Conservation (phyloP, 129 eudicot genomes). For the Mikania micrantha region DNA sequence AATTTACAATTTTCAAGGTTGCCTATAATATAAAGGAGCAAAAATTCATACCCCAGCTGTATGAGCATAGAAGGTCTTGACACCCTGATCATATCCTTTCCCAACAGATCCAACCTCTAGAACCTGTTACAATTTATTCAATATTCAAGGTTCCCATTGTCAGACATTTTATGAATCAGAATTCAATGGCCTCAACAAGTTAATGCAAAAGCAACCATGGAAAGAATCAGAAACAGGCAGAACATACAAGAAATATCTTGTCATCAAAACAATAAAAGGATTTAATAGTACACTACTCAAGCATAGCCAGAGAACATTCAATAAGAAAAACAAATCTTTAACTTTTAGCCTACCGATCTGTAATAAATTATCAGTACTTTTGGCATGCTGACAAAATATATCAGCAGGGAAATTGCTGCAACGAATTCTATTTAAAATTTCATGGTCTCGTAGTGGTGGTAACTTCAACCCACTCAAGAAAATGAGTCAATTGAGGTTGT, state of each 20-base stretch:
- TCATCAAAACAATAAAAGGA: neutral
- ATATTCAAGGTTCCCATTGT: neutral
- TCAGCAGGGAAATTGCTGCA: constrained; percentile 3
- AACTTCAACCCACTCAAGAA: neutral
- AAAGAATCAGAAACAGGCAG: neutral
- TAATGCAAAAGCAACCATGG: neutral
- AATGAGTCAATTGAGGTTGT: neutral
- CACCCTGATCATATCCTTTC: constrained; percentile 54
- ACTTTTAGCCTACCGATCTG: neutral
- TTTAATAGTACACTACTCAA: neutral
- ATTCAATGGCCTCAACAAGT: neutral
- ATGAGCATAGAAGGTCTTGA: constrained; percentile 71
- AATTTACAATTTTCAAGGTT: neutral
- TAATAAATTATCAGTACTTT: neutral
- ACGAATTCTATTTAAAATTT: constrained; percentile 2
- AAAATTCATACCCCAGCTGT: constrained; percentile 54
- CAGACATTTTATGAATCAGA: neutral
- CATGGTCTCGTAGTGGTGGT: neutral
- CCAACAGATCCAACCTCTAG: constrained; percentile 97
- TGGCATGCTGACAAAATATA: constrained; percentile 1
- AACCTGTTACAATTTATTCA: constrained; percentile 46
- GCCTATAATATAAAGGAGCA: constrained; percentile 2
- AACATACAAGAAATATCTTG: neutral
- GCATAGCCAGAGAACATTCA: neutral
- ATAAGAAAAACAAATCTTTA: neutral